phyloP scores from a whole-genome alignment of 306 rosid genomes.

The Sicyos baderoa region DNA sequence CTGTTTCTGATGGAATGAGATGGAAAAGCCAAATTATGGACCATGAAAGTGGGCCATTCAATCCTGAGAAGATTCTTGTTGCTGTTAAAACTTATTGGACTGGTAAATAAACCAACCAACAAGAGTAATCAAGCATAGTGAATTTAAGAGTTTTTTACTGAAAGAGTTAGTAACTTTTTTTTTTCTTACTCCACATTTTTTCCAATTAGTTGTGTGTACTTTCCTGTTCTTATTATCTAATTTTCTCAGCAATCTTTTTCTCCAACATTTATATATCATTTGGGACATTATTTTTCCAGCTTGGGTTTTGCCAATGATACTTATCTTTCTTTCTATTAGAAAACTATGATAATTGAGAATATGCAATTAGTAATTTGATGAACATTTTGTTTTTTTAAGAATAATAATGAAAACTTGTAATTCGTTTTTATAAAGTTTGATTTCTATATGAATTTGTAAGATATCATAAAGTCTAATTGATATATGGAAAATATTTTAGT shows the following conservation, averaged over 20 bases:
- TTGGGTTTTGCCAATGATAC: background rate
- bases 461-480: too few species aligned
- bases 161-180: conserved; percentile 17
- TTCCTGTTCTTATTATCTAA: background rate
- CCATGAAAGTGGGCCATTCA: conserved; percentile 88
- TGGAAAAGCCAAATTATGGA: conserved; percentile 82
- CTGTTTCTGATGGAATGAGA: conserved; percentile 61
- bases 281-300: conserved; percentile 1
- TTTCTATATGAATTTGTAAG: background rate
- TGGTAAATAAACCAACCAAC: conserved; percentile 30
- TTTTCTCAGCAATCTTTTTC: background rate
- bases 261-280: background rate
- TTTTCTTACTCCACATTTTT: conserved; percentile 3
- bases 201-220: background rate
- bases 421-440: too few species aligned
- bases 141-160: background rate
- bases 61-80: conserved; percentile 87
- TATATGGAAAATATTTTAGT: too few species aligned
- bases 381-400: too few species aligned
- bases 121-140: conserved; percentile 14
- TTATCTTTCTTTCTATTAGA: background rate
- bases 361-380: background rate
- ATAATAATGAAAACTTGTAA: too few species aligned
- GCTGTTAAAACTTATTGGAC: conserved; percentile 82
- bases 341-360: background rate